phyloP scores from a whole-genome alignment of 2,329 filamentous ascomycete genomes.

The Fusarium annulatum region DNA sequence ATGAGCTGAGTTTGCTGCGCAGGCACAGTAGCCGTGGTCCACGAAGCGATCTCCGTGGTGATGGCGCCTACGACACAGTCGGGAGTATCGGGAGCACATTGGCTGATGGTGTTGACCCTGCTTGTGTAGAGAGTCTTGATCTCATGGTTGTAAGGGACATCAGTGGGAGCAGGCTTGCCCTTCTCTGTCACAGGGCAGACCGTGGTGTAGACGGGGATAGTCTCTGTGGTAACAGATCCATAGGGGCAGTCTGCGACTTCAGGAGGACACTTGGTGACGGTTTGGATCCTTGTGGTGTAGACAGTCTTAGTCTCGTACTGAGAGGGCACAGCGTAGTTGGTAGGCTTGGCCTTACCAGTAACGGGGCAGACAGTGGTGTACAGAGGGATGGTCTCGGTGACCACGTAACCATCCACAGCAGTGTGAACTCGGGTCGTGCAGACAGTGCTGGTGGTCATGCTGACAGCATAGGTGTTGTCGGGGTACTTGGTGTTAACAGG shows the following conservation, averaged over 20 bases:
- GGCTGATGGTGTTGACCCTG: slow-evolving; percentile 64
- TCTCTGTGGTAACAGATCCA: slow-evolving; percentile 48
- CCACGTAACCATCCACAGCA: slow-evolving; percentile 47
- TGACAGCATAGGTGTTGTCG: slow-evolving; percentile 17
- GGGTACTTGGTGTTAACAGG: slow-evolving; percentile 21
- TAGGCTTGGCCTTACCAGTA: slow-evolving; percentile 35
- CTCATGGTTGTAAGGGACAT: slow-evolving; percentile 29
- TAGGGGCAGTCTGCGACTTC: slow-evolving; percentile 62
- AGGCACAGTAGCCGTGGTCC: slow-evolving; percentile 32
- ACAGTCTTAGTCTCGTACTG: slow-evolving; percentile 53
- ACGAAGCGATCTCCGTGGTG: slow-evolving; percentile 47
- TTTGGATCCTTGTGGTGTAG: slow-evolving; percentile 64
- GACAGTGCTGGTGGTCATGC: slow-evolving; percentile 50
- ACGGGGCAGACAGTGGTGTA: slow-evolving; percentile 60
- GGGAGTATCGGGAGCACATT: slow-evolving; percentile 62
- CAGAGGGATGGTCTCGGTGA: slow-evolving; percentile 54
- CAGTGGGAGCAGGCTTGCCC: slow-evolving; percentile 14
- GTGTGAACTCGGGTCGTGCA: slow-evolving; percentile 60
- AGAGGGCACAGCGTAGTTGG: slow-evolving; percentile 9
- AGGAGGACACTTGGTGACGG: slow-evolving; percentile 65
- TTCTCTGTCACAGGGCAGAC: slow-evolving; percentile 29
- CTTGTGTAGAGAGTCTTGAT: slow-evolving; percentile 63
- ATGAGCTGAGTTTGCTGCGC: slow-evolving; percentile 33
- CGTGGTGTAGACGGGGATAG: slow-evolving; percentile 37
- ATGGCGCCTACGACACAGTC: slow-evolving; percentile 57